These are phyloP conservation scores for Plasmodium gonderi DNA, from an alignment of 169 alveolate species.

Conservation along the genomic window DNA sequence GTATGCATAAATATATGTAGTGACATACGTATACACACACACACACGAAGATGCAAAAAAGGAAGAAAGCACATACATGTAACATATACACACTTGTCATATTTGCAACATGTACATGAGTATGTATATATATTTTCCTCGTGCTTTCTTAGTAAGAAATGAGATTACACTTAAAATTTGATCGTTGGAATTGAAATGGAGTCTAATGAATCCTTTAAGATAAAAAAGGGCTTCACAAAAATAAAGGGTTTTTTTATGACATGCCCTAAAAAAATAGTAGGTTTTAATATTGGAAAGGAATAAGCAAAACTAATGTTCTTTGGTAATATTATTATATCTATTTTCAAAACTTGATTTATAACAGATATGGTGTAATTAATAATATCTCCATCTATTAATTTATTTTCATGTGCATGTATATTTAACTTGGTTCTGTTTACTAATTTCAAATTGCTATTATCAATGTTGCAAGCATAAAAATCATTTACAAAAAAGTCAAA, in stretches of 20 bases:
- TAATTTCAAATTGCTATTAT: conserved; percentile 10
- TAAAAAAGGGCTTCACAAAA: conserved; percentile 49
- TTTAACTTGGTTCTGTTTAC: conserved; percentile 60
- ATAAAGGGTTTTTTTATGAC: conserved; percentile 63
- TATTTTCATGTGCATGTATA: conserved; percentile 68
- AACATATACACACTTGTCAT: too few relatives aligned
- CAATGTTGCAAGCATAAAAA: conserved; percentile 63
- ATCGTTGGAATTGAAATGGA: conserved; percentile 39
- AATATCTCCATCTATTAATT: conserved; percentile 21
- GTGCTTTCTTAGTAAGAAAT: not conserved
- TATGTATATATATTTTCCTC: not conserved
- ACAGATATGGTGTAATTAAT: conserved; percentile 36
- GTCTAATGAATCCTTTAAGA: conserved; percentile 59
- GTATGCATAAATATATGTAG: not conserved
- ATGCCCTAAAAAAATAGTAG: conserved; percentile 33
- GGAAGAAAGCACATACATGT: not conserved
- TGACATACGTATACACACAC: not conserved
- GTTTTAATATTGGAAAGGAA: conserved; percentile 46
- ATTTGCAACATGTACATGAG: too few relatives aligned
- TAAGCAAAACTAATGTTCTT: conserved; percentile 24
- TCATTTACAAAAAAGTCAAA: conserved; percentile 73
- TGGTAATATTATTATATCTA: conserved; percentile 34
- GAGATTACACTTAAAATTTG: conserved; percentile 15
- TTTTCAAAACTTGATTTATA: conserved; percentile 29
- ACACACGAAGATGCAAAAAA: too few relatives aligned